These are phyloP conservation scores for Trichoderma citrinoviride DNA, from an alignment of 2,329 filamentous ascomycete species.

Conservation along the genomic window DNA sequence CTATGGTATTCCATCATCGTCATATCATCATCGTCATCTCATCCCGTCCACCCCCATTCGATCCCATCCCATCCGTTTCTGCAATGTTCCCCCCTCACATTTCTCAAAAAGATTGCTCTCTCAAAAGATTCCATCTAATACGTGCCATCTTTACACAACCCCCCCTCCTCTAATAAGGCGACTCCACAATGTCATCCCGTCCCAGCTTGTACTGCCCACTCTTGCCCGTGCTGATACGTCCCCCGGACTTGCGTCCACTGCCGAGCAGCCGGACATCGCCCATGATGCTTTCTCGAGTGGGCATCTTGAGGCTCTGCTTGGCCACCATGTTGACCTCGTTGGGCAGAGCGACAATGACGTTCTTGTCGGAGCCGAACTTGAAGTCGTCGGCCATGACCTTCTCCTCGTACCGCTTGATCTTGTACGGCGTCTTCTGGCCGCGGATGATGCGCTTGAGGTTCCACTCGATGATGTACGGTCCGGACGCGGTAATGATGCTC, in stretches of 20 bases:
- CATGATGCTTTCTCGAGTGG: slow-evolving; percentile 91
- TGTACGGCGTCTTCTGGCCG: slow-evolving; percentile 83
- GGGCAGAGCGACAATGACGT: slow-evolving; percentile 92
- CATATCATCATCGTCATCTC: not conserved
- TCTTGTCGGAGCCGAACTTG: slow-evolving; percentile 95
- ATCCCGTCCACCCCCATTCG: not conserved
- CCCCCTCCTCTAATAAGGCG: slow-evolving; percentile 47
- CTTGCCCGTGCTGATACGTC: slow-evolving; percentile 50
- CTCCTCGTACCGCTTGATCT: slow-evolving; percentile 93
- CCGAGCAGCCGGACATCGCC: slow-evolving; percentile 51
- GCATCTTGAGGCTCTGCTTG: slow-evolving; percentile 77
- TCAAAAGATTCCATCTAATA: not conserved
- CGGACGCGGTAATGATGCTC: slow-evolving; percentile 93
- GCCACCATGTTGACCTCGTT: slow-evolving; percentile 99
- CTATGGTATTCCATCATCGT: slow-evolving; percentile 19
- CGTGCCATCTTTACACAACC: not conserved
- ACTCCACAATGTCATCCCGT: slow-evolving; percentile 80
- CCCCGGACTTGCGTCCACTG: slow-evolving; percentile 49
- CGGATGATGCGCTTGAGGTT: slow-evolving; percentile 83
- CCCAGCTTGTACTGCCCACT: slow-evolving; percentile 70
- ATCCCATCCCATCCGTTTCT: not conserved
- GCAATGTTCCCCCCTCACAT: slow-evolving; percentile 5
- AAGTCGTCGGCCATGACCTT: slow-evolving; percentile 98
- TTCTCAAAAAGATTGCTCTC: not conserved
- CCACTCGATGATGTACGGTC: slow-evolving; percentile 97